Evolutionary conservation across 192 early-diverging fungal species (phyloP).

Genomic region (Allomyces macrogynus): DNA sequence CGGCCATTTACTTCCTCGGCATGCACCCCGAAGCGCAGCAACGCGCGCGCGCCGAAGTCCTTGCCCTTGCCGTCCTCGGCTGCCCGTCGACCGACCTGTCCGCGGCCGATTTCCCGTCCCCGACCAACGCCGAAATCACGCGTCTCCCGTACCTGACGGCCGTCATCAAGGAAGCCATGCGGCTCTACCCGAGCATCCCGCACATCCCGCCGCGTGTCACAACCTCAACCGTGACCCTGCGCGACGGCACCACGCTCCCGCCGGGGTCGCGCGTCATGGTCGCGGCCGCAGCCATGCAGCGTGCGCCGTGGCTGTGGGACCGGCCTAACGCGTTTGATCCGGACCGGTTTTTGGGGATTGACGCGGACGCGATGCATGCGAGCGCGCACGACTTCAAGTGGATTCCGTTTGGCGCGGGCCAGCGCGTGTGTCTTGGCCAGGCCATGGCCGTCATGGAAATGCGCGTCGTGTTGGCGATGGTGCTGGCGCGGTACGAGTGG

Average conservation of each 20-base stretch:
- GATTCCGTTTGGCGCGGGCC: conserved; percentile 32
- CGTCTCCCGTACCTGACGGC: not conserved
- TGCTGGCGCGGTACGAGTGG: conserved; percentile 22
- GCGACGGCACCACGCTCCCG: not conserved
- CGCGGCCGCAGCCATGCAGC: not conserved
- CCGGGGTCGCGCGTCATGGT: not conserved
- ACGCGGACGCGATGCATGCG: conserved; percentile 10
- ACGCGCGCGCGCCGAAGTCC: conserved; percentile 28
- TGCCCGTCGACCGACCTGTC: conserved; percentile 8
- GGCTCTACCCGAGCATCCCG: conserved; percentile 3
- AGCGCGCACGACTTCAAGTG: conserved; percentile 20
- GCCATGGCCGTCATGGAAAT: conserved; percentile 36
- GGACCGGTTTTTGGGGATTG: not conserved
- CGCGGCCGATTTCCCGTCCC: not conserved
- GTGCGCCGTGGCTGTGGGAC: not conserved
- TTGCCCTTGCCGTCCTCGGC: conserved; percentile 22
- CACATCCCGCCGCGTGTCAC: not conserved
- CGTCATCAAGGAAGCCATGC: not conserved
- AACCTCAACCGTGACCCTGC: not conserved
- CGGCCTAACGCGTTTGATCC: not conserved
- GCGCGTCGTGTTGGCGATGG: conserved; percentile 28
- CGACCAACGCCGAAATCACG: not conserved
- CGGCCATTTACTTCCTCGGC: conserved; percentile 21
- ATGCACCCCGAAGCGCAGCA: conserved; percentile 24
- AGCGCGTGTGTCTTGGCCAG: conserved; percentile 31